phyloP scores from a whole-genome alignment of 129 eudicot genomes.

The Deinandra increscens region DNA sequence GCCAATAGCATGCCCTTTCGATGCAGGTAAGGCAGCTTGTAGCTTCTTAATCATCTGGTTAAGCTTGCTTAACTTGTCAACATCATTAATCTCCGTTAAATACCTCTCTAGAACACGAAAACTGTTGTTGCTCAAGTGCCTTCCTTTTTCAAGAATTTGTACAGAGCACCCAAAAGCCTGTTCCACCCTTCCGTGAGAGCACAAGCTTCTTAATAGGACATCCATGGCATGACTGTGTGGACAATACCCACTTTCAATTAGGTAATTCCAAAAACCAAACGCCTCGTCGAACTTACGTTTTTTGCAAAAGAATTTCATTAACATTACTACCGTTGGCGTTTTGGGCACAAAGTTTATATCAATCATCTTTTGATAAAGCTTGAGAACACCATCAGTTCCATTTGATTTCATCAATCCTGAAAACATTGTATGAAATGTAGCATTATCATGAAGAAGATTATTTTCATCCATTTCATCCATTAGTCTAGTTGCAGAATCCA shows the following conservation, averaged over 20 bases:
- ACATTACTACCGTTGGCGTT: slow-evolving; percentile 59
- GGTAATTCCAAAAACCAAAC: slow-evolving; percentile 57
- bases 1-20: slow-evolving; percentile 43
- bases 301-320: slow-evolving; percentile 71
- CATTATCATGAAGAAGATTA: slow-evolving; percentile 47
- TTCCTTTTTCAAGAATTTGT: slow-evolving; percentile 64
- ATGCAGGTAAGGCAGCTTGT: slow-evolving; percentile 39
- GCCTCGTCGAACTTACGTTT: slow-evolving; percentile 47
- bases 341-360: slow-evolving; percentile 60
- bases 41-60: slow-evolving; percentile 48
- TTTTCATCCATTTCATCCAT: slow-evolving; percentile 70
- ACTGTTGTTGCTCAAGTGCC: slow-evolving; percentile 49
- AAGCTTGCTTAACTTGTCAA: slow-evolving; percentile 44
- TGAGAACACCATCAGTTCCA: slow-evolving; percentile 41
- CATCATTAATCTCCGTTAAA: slow-evolving; percentile 41
- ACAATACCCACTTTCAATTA: slow-evolving; percentile 66
- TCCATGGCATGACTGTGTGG: slow-evolving; percentile 74
- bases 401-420: slow-evolving; percentile 52
- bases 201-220: slow-evolving; percentile 58
- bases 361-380: slow-evolving; percentile 56
- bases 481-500: slow-evolving; percentile 47
- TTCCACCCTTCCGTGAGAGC: slow-evolving; percentile 55
- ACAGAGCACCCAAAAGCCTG: slow-evolving; percentile 57
- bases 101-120: slow-evolving; percentile 59
- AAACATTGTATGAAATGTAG: slow-evolving; percentile 73